Conservation (phyloP, 2,329 filamentous ascomycete genomes). For the Hypocrella siamensis region DNA sequence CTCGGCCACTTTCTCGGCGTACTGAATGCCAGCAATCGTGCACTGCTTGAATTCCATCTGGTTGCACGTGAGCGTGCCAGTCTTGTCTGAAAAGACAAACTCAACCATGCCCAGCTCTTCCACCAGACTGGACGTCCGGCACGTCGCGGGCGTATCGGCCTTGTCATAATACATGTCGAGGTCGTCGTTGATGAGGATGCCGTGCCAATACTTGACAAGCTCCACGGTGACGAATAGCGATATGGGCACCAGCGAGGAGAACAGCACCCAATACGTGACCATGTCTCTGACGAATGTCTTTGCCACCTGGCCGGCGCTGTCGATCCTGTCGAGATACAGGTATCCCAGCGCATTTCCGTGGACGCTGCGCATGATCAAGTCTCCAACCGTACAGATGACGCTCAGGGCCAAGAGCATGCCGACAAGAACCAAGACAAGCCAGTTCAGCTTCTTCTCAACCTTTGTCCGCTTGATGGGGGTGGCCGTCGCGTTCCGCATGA, state of each 20-base stretch:
- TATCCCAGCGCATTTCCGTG: constrained; percentile 51
- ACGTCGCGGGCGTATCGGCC: constrained; percentile 89
- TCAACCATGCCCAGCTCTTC: constrained; percentile 97
- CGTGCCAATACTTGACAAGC: constrained; percentile 95
- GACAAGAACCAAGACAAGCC: constrained; percentile 81
- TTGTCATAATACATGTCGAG: constrained; percentile 96
- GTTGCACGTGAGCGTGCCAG: constrained; percentile 92
- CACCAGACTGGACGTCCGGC: constrained; percentile 87
- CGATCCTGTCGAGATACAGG: constrained; percentile 48
- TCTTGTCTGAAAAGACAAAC: constrained; percentile 98
- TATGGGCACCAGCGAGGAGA: constrained; percentile 91
- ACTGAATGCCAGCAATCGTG: constrained; percentile 84
- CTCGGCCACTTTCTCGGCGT: constrained; percentile 81
- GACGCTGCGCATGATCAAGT: constrained; percentile 62
- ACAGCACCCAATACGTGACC: constrained; percentile 96
- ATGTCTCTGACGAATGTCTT: constrained; percentile 84
- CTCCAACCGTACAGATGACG: constrained; percentile 79
- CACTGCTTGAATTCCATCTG: constrained; percentile 98
- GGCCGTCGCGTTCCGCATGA: constrained; percentile 96
- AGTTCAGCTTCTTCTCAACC: constrained; percentile 86
- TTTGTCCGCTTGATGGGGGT: constrained; percentile 96
- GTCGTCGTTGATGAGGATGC: constrained; percentile 94
- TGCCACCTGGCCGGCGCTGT: constrained; percentile 37
- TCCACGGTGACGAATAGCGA: constrained; percentile 96
- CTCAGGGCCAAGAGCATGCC: constrained; percentile 71